Evolutionary conservation across 1,284 basidiomycete genomes (phyloP), one percentile per base, ranked within the genome.

Genomic region (Polyporus tsugae): DNA sequence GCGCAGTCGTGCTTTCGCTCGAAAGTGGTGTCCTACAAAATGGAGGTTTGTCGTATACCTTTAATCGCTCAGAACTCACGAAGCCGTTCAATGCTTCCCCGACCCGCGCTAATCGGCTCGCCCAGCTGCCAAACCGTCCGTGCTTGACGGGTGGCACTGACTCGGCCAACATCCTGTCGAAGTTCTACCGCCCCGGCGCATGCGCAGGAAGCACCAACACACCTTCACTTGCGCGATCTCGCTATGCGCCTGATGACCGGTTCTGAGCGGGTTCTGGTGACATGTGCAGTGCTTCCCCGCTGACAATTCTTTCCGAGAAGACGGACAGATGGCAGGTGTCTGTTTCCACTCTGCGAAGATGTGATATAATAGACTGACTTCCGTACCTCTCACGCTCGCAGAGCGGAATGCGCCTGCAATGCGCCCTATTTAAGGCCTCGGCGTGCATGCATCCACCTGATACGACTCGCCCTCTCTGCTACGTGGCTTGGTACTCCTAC

Each of bases 271-370:
- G 41, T 13, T 19, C 52, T 35, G 60, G 25, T 62, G 65, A 57
- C 62, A 38, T 57, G n/a, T 62, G 38, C 29, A 25, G 60, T 64
- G 60, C 60, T 41, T 68, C 64, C 66, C 62, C 19, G 65, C 65
- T 72, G 70, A 72, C 70, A 72, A 53, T 49, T 67, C 29, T 35
- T 55, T 53, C 70, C 67, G 70, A 69, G 60, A 53, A 64, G 49
- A 61, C 65, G 60, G 67, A 62, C 65, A 67, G 44, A 29, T 42
- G 59, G 35, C 33, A 57, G 53, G 46, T 64, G 44, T 42, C 35
- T 58, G 58, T 46, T 15, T 55, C 33, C 33, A 19, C 10, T 39
- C 52, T 33, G 41, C 33, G 39, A 41, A 44, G 63, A 58, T 64
- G 42, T 35, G n/a, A 64, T 41, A 64, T 59, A 22, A 58, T n/a